A percentile compares a stretch with the other conserved stretches of the same genome.
Conservation (phyloP, 257 asterid genomes). For the Prunella vulgaris region DNA sequence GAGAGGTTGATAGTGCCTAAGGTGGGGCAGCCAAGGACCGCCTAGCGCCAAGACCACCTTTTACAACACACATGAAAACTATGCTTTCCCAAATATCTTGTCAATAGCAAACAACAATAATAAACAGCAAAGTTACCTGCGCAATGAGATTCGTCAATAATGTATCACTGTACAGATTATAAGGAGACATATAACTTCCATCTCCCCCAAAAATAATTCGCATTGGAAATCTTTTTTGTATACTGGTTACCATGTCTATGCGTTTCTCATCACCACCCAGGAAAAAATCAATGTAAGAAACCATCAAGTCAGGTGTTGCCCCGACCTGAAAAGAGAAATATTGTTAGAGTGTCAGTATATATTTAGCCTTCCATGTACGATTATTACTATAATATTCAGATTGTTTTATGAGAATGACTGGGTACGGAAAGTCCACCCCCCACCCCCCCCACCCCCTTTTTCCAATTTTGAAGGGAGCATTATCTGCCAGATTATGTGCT, state of each 20-base stretch:
- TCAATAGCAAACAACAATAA: background rate
- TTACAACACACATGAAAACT: background rate
- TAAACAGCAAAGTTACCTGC: conserved; percentile 53
- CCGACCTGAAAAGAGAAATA: conserved; percentile 66
- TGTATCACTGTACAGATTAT: conserved; percentile 71
- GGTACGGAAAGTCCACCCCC: background rate
- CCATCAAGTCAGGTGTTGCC: conserved; percentile 95
- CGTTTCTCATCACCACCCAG: conserved; percentile 98
- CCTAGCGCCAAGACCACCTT: background rate
- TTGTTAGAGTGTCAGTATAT: conserved; percentile 8
- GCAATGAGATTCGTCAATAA: conserved; percentile 89
- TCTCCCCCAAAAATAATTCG: conserved; percentile 87
- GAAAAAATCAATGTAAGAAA: conserved; percentile 86
- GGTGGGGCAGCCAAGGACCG: background rate
- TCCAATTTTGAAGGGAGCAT: background rate
- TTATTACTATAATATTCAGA: background rate
- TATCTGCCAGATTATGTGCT: background rate
- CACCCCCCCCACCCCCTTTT: background rate
- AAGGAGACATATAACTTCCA: conserved; percentile 95
- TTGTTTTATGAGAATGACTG: background rate
- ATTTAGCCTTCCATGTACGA: background rate
- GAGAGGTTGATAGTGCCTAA: background rate
- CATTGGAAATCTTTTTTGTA: conserved; percentile 93
- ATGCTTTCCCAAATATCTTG: background rate
- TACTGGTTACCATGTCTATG: conserved; percentile 74